Conservation (phyloP, 2,329 filamentous ascomycete genomes). For the Berkeleyomyces basicola region DNA sequence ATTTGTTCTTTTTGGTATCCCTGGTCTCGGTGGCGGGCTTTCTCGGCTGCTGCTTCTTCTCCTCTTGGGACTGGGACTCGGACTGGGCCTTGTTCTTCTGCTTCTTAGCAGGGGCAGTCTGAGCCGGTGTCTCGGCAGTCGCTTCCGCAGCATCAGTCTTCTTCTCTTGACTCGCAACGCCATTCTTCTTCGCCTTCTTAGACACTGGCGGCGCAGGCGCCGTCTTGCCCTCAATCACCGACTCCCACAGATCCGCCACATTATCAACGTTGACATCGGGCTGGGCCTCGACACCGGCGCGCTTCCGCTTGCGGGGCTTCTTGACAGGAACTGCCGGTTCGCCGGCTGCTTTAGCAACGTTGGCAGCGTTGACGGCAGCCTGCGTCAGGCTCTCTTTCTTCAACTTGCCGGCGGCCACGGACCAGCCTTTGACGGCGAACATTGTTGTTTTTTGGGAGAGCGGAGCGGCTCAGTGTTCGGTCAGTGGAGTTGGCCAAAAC, state of each 20-base stretch:
- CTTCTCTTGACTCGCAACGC: constrained; percentile 17
- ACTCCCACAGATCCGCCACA: constrained; percentile 62
- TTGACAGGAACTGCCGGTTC: constrained; percentile 17
- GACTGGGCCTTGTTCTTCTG: background rate
- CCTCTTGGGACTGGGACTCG: constrained; percentile 7
- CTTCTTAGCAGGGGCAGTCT: background rate
- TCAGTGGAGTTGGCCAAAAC: no score
- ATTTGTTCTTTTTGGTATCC: constrained; percentile 11
- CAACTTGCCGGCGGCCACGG: constrained; percentile 53
- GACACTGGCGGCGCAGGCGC: constrained; percentile 15
- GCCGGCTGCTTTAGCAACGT: constrained; percentile 18
- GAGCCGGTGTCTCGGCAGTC: background rate
- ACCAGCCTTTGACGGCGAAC: constrained; percentile 93
- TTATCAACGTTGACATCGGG: constrained; percentile 48
- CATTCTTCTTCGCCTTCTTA: constrained; percentile 18
- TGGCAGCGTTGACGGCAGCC: constrained; percentile 15
- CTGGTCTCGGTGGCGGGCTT: constrained; percentile 11
- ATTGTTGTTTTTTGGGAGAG: constrained; percentile 28
- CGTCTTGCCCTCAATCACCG: constrained; percentile 55
- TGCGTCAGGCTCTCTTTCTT: constrained; percentile 43
- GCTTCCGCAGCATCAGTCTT: constrained; percentile 11
- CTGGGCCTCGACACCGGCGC: constrained; percentile 19
- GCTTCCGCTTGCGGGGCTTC: constrained; percentile 45
- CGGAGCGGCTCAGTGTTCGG: no score
- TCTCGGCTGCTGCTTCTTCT: constrained; percentile 18